phyloP scores from a whole-genome alignment of 257 asterid genomes.

The Ehretia macrophylla region DNA sequence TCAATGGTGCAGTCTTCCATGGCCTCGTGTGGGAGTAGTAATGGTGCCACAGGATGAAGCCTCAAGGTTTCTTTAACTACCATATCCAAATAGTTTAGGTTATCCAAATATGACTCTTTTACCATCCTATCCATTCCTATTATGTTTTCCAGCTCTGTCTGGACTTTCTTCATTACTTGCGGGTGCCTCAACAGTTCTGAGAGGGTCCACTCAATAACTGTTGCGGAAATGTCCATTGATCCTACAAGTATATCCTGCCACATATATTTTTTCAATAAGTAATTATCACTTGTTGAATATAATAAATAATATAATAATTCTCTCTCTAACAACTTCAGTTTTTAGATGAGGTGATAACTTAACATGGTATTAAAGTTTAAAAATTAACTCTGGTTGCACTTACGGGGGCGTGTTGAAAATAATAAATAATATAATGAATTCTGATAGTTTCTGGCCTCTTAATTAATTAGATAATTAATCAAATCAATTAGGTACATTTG shows the following conservation, averaged over 20 bases:
- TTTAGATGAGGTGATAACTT: no score
- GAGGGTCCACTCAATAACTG: constrained; percentile 44
- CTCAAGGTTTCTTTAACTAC: constrained; percentile 48
- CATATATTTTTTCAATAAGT: no score
- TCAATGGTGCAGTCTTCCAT: constrained; percentile 32
- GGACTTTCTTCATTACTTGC: constrained; percentile 31
- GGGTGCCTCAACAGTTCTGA: constrained; percentile 47
- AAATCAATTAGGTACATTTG: no score
- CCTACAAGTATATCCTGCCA: constrained; percentile 51
- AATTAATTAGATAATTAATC: no score
- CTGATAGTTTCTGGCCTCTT: no score
- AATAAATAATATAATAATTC: no score
- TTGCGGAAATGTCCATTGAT: constrained; percentile 45
- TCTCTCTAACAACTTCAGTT: no score
- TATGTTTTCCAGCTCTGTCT: constrained; percentile 35
- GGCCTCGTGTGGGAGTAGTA: constrained; percentile 42
- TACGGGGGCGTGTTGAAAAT: no score
- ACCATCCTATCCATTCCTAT: constrained; percentile 48
- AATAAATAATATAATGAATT: no score
- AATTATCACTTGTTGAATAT: no score
- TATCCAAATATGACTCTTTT: constrained; percentile 47
- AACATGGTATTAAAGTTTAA: no score
- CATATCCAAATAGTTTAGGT: constrained; percentile 35
- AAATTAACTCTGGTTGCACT: no score
- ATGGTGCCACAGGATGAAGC: constrained; percentile 50